phyloP scores from a whole-genome alignment of 2,329 filamentous ascomycete genomes.

The Aspergillus piperis region DNA sequence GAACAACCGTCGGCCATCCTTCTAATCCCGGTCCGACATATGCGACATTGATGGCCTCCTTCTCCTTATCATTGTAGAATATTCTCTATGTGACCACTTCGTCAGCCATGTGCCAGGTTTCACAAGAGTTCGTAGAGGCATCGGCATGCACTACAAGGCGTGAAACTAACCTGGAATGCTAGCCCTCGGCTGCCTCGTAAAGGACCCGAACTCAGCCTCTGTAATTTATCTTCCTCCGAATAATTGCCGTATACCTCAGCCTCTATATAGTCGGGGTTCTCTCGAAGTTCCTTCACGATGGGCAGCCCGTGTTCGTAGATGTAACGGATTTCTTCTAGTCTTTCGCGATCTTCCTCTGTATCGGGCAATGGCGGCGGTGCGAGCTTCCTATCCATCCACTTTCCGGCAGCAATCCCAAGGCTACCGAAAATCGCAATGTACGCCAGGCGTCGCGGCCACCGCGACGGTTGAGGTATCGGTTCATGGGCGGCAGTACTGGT shows the following conservation, averaged over 20 bases:
- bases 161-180: constrained; percentile 41
- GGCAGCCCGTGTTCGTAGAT: constrained; percentile 37
- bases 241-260: constrained; percentile 41
- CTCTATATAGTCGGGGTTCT: constrained; percentile 43
- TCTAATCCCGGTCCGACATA: constrained; percentile 65
- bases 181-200: constrained; percentile 44
- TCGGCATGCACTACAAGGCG: background rate
- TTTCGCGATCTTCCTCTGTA: constrained; percentile 34
- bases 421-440: constrained; percentile 38
- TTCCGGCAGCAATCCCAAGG: constrained; percentile 32
- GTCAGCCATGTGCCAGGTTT: constrained; percentile 17
- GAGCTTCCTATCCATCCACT: constrained; percentile 26
- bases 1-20: constrained; percentile 71
- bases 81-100: constrained; percentile 53
- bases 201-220: constrained; percentile 42
- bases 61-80: constrained; percentile 62
- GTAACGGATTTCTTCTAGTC: constrained; percentile 32
- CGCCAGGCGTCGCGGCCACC: constrained; percentile 39
- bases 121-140: background rate
- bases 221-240: constrained; percentile 36
- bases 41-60: constrained; percentile 64
- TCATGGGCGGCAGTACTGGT: constrained; percentile 23
- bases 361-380: constrained; percentile 35
- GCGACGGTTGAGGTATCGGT: constrained; percentile 23
- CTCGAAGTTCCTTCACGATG: constrained; percentile 41